A percentile compares a stretch with the other conserved stretches of the same genome.
These are phyloP conservation scores for Scleroderma citrinum DNA, from an alignment of 768 basidiomycete genomes.

Conservation along the genomic window DNA sequence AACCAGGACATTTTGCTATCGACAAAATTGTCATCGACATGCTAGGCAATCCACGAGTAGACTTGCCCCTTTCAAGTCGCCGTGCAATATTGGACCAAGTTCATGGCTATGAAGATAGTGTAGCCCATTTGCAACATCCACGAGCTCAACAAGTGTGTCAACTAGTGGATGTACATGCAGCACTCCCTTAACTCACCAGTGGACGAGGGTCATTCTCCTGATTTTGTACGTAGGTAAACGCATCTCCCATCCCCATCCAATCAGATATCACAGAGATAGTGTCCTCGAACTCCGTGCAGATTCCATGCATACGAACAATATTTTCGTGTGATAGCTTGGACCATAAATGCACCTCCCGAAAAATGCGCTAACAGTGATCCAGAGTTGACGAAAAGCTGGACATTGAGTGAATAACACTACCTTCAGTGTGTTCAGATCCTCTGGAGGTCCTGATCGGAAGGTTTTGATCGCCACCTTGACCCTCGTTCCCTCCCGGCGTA, in stretches of 20 bases:
- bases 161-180: neutral
- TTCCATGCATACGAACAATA: constrained; percentile 14
- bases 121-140: neutral
- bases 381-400: neutral
- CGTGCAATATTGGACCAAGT: neutral
- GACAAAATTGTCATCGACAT: neutral
- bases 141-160: neutral
- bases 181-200: neutral
- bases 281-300: neutral
- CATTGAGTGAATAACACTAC: neutral
- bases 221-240: neutral
- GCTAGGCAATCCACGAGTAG: neutral
- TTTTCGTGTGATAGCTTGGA: constrained; percentile 15
- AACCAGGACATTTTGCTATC: neutral
- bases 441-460: neutral
- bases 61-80: neutral
- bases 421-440: neutral
- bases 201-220: neutral
- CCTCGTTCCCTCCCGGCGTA: neutral
- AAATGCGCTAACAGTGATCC: constrained; percentile 7
- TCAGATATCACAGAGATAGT: neutral
- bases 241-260: neutral
- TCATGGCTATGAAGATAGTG: neutral
- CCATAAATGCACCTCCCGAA: constrained; percentile 16
- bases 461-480: neutral